These are phyloP conservation scores for Neurospora sp. DNA, from an alignment of 2,329 filamentous ascomycete species.

Conservation along the genomic window DNA sequence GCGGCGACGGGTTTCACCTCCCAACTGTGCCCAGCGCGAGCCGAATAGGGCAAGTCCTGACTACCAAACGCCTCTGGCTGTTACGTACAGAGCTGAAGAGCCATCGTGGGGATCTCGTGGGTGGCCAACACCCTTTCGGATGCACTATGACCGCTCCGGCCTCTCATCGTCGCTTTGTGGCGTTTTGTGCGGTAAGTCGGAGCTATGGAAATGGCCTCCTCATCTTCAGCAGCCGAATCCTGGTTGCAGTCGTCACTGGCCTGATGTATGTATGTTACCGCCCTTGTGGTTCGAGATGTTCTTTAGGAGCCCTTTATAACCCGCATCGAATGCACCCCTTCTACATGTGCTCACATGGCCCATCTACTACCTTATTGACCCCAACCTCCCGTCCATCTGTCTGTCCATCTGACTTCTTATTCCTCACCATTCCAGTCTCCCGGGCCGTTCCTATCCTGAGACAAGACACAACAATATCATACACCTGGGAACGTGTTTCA, in stretches of 20 bases:
- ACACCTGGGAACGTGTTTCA: neutral
- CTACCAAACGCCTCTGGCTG: neutral
- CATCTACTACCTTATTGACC: neutral
- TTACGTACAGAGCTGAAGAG: neutral
- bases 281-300: neutral
- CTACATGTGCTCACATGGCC: neutral
- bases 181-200: neutral
- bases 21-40: neutral
- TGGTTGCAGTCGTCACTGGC: neutral
- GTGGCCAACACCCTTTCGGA: neutral
- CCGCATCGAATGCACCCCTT: neutral
- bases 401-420: neutral
- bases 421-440: neutral
- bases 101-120: neutral
- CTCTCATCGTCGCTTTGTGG: neutral
- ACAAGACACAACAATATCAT: neutral
- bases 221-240: neutral
- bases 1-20: neutral
- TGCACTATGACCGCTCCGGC: neutral
- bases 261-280: neutral
- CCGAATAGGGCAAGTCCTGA: neutral
- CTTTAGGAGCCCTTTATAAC: neutral
- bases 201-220: neutral
- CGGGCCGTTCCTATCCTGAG: neutral
- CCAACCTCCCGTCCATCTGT: neutral